phyloP scores from a whole-genome alignment of 306 rosid species.

The Betula pendula region DNA sequence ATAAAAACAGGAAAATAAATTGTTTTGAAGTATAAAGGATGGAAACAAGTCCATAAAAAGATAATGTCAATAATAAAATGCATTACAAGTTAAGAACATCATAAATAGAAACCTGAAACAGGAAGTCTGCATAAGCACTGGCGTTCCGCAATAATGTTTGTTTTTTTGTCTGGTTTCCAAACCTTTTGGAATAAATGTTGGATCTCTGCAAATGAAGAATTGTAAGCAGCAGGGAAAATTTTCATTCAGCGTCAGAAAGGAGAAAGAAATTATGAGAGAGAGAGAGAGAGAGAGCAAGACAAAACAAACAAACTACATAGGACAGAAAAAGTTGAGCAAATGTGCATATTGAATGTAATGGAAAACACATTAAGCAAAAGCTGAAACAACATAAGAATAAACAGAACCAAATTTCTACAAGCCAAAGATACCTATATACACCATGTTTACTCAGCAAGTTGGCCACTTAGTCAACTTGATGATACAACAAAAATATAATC shows the following conservation, averaged over 20 bases:
- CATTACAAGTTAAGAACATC: conserved; percentile 9
- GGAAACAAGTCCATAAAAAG: neutral
- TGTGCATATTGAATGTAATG: neutral
- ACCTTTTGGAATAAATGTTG: conserved; percentile 48
- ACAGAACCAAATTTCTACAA: neutral
- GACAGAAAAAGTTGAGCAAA: neutral
- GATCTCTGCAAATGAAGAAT: conserved; percentile 50
- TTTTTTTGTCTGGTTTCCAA: conserved; percentile 44
- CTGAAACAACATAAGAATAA: neutral
- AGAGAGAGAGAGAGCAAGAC: neutral
- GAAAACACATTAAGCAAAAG: neutral
- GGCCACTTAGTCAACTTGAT: neutral
- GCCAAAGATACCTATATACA: neutral
- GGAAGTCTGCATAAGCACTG: conserved; percentile 65
- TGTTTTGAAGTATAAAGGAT: neutral
- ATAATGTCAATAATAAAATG: neutral
- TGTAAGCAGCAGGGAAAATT: conserved; percentile 8
- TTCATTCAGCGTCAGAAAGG: neutral
- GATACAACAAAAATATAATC: neutral
- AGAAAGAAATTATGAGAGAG: neutral
- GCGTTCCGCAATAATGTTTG: conserved; percentile 48
- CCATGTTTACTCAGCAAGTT: neutral
- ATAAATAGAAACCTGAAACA: conserved; percentile 61
- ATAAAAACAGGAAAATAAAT: conserved; percentile 5
- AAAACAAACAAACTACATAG: neutral